Evolutionary conservation across 176 grass and related monocot genomes (phyloP), one percentile per base, ranked within the genome.

Genomic region (Ensete ventricosum): DNA sequence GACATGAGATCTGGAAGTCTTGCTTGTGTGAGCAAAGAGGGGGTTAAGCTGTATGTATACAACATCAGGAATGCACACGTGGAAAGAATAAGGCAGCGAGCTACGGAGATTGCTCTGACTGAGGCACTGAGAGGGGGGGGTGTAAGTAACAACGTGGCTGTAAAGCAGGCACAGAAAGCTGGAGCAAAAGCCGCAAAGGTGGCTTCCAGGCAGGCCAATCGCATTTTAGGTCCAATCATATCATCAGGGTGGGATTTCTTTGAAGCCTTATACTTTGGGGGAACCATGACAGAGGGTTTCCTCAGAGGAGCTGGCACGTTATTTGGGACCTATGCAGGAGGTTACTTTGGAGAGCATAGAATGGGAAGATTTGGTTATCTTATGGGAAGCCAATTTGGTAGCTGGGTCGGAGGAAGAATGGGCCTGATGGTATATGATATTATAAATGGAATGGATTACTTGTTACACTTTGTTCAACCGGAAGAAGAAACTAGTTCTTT

Each of bases 181-280:
- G 89, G 96, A 57, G 48, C 88, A 64, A 99, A 99, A 76, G 86
- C 91, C 1, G 89, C 86, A 9, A 99, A 99, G 78, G 19, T 88
- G 62, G 96, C 96, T 0, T 78, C 88, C 58, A 88, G 86, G 66
- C 96, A 99, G 84, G 91, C 96, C 20, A 95, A 91, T 62, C 81
- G 96, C 25, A 99, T 95, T 59, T 63, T 99, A 29, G 96, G 96
- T 54, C 96, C 96, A 6, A 84, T 99, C 53, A 82, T 95, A 75
- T 99, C 96, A 53, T 99, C 83, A 50, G 88, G 96, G 14, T 99
- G 96, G 96, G 96, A 99, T 78, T 95, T 99, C 82, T 95, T 99
- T 74, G 96, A 99, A 87, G 96, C 96, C 50, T 84, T 95, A 83
- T 91, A 99, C 81, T 99, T 86, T 24, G 96, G 86, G 11, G 91